Evolutionary conservation across 495 filamentous ascomycete genomes (phyloP).

Genomic region (Chaetomidium leptoderma): DNA sequence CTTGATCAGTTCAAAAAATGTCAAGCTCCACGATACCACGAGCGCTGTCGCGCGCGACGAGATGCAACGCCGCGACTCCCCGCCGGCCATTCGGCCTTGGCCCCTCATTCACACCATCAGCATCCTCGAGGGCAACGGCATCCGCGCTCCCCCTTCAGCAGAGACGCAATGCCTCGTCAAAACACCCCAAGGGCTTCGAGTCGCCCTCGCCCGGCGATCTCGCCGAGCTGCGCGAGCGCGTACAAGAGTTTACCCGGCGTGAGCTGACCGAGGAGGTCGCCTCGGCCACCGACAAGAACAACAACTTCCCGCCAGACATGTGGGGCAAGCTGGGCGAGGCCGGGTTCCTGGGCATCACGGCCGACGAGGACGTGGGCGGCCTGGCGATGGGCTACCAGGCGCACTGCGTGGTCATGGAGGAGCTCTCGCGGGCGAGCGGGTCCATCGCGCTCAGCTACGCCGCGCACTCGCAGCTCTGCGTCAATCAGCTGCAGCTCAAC

Average conservation of each 20-base stretch:
- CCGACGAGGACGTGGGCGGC: slow-evolving; percentile 89
- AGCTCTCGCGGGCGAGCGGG: slow-evolving; percentile 61
- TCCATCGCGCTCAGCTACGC: slow-evolving; percentile 90
- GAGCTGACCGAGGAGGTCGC: slow-evolving; percentile 84
- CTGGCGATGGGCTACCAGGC: slow-evolving; percentile 94
- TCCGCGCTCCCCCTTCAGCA: slow-evolving; percentile 8
- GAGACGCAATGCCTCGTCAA: slow-evolving; percentile 45
- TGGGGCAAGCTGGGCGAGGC: slow-evolving; percentile 92
- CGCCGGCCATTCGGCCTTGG: slow-evolving; percentile 10
- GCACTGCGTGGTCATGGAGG: slow-evolving; percentile 95
- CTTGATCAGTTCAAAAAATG: slow-evolving; percentile 19
- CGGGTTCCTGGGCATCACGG: slow-evolving; percentile 89
- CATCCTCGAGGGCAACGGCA: slow-evolving; percentile 16
- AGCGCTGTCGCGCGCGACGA: slow-evolving; percentile 31
- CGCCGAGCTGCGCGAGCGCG: slow-evolving; percentile 77
- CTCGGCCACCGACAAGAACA: slow-evolving; percentile 70
- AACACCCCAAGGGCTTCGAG: slow-evolving; percentile 80
- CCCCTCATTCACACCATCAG: slow-evolving; percentile 6
- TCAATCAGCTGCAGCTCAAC: slow-evolving; percentile 94
- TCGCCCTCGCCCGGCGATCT: slow-evolving; percentile 74
- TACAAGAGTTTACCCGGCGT: slow-evolving; percentile 85
- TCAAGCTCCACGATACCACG: slow-evolving; percentile 30
- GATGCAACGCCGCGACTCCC: not conserved
- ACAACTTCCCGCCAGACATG: slow-evolving; percentile 87
- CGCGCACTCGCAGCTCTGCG: slow-evolving; percentile 92